A percentile compares a stretch with the other conserved stretches of the same genome.
Evolutionary conservation across 495 filamentous ascomycete species (phyloP).

Genomic region (Penicillium cataractarum): DNA sequence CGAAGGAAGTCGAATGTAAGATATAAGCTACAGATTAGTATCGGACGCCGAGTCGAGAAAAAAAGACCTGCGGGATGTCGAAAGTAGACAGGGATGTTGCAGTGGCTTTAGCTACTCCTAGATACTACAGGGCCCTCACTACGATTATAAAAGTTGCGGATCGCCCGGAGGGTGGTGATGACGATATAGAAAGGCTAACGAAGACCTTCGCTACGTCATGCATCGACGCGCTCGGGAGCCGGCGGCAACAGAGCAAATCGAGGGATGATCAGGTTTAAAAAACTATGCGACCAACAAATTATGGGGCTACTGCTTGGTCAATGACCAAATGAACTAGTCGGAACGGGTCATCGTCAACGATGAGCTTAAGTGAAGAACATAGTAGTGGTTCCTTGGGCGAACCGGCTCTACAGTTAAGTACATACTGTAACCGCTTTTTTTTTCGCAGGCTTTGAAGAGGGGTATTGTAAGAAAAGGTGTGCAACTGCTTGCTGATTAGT

Average conservation of each 20-base stretch:
- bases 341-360: neutral
- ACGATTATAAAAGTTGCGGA: constrained; percentile 37
- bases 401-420: neutral
- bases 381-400: neutral
- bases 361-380: neutral
- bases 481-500: too few species aligned
- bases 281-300: constrained; percentile 12
- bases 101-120: neutral
- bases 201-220: constrained; percentile 41
- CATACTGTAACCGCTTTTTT: too few species aligned
- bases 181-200: constrained; percentile 32
- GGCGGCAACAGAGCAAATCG: constrained; percentile 18
- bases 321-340: constrained; percentile 21
- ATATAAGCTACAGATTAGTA: neutral
- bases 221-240: constrained; percentile 29
- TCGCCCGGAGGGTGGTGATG: constrained; percentile 37
- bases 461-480: too few species aligned
- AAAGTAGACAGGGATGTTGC: constrained; percentile 14
- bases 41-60: neutral
- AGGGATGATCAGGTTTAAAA: constrained; percentile 5
- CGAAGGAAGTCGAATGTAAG: neutral
- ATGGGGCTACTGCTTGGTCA: constrained; percentile 15
- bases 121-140: constrained; percentile 10
- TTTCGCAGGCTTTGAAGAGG: too few species aligned
- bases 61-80: neutral